Evolutionary conservation across 257 asterid genomes (phyloP), one percentile per base, ranked within the genome.

Genomic region (Fraxinus excelsior): DNA sequence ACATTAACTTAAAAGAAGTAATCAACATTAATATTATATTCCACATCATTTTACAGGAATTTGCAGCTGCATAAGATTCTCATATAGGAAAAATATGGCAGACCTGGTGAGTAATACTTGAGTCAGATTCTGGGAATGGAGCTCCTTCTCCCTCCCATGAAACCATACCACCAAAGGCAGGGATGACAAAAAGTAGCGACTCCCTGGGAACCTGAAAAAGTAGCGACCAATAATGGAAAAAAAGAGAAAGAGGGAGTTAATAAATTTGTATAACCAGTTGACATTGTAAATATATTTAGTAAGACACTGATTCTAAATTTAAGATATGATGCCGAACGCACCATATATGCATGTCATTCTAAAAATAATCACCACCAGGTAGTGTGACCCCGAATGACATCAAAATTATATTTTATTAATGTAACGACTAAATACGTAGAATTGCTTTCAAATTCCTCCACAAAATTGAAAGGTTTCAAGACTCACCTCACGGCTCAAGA

Each of bases 141-240:
- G 97, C 98, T 71, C 97, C 97, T 86, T 87, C 94, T 65, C 99
- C 99, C 76, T 91, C 99, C 99, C 99, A 96, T 40, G 99, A 93
- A 78, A 96, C 98, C 11, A 76, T 79, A 84, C 99, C 99, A 80
- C 99, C 99, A 80, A 96, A 93, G 77, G 98, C 96, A 66, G 98
- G 92, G 80, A 91, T 91, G 76, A 93, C 67, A 80, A 93, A 93
- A 56, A 96, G 88, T 83, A 96, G 79, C 1, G 98, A 91, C 84
- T 96, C 99, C 79, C 98, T 90, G 5, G 99, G 99, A 80, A 92
- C 97, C 98, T 96, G 89, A 74, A 64, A 23, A 84, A 3, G 58
- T 76, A 37, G 21, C 7, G 25, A 79, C 10, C 56, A 79, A 37
- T 19, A 78, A 31, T 4, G 35, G 44, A 37, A 53, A 32, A 71